Base-by-base conservation (phyloP, 495 filamentous ascomycete species). In the Aspergillus diversus region DNA sequence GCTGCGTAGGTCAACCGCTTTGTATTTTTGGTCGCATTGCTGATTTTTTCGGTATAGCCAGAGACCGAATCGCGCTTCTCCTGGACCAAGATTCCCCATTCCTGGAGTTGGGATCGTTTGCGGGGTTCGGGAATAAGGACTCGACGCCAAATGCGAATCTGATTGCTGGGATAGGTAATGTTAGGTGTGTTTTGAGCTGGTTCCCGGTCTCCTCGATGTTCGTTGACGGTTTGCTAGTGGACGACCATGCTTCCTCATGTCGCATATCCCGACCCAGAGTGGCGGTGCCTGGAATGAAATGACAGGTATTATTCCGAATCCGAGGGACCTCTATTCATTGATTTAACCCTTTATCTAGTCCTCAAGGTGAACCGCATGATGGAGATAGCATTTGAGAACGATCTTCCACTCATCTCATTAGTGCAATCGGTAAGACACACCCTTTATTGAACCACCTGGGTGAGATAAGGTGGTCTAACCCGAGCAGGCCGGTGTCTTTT, bases 301-400 rank as follows among this genome's bases (percentile, higher is more conserved):
- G 69, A 72, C 67, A 8, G 69, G 63, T 66, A 58, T 17, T 33
- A 31, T 15, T 4, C 21, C 11, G 27, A 32, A 4, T 27, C 1
- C 3, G 33, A 1, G 11, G 42, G 5, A 16, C 7, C 27, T 2
- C 1, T n/a, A 31, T 27, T 27, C 21, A 48, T 34, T 6, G 0
- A 33, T n/a, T 51, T 35, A 34, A 33, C 17, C 5, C 3, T 48
- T 9, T 33, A n/a, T n/a, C 9, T 5, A 74, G 73, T 75, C 0
- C 52, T 71, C 21, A 75, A 75, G 59, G 65, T 71, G 4, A 75
- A 75, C 53, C 67, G 73, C 11, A 67, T 72, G 46, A 67, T 71
- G 61, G 71, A 68, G 16, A 71, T 75, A 11, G 69, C 73, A 11
- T 63, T 69, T 21, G 68, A 75, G 49, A 75, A 75, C 39, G 62